Evolutionary conservation across 202 grass and related monocot species (phyloP), one percentile per base, ranked within the genome.

Genomic region (Schoenoplectus tabernaemontani): DNA sequence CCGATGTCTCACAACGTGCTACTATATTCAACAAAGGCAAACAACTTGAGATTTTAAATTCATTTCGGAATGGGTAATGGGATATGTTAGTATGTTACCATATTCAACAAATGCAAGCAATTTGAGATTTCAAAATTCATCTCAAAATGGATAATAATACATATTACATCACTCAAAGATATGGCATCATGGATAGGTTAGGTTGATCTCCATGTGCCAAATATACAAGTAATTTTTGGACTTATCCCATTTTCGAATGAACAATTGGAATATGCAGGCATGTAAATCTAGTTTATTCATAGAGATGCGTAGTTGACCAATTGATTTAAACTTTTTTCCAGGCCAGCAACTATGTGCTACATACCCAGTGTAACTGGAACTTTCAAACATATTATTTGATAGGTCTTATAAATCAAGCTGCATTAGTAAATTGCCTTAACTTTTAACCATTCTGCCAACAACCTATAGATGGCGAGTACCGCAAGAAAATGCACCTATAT

Each of bases 141-240:
- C 41, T 44, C 10, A 69, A 46, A 43, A 43, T 44, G 66, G 22
- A 28, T 47, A 47, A 71, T 20, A 15, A 11, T 48, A 47, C 22
- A 12, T 26, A 22, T 47, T 71, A 42, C 41, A 71, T 46, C n/a
- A 12, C 22, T 38, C 64, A n/a, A 67, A n/a, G n/a, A n/a, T n/a
- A n/a, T n/a, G n/a, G n/a, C n/a, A n/a, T n/a, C n/a, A n/a, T n/a
- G n/a, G n/a, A n/a, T 38, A 44, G 1, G 36, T 39, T 66, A 66
- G 63, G 17, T 69, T 43, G 37, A 44, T 69, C 22, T 75, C 47
- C 47, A 75, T n/a, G n/a, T 54, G 68, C 28, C 24, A 82, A 47
- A 57, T 39, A n/a, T 2, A 51, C 8, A 9, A 2, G 43, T 57
- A 19, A 15, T 3, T 66, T 47, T 71, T 24, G 67, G 11, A 71